Evolutionary conservation across 169 alveolate species (phyloP), one percentile per base, ranked within the genome.

Genomic region (Cryptosporidium sp.): DNA sequence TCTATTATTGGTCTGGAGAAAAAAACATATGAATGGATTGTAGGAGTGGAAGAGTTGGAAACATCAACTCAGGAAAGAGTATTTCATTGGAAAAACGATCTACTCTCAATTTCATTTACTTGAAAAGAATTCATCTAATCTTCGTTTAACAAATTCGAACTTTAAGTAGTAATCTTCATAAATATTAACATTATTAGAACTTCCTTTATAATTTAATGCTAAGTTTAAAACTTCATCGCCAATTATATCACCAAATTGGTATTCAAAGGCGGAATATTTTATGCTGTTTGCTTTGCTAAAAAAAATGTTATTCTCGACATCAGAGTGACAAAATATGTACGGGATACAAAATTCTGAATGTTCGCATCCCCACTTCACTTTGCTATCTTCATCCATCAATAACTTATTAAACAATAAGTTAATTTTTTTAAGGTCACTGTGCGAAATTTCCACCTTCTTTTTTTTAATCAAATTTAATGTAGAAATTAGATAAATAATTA

Each of bases 21-120:
- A 39, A 80, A 80, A 45, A 80, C 75, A 44, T 80, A 45, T 60
- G 80, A 80, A 45, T 80, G 89, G 89, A 65, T 80, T 31, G 65
- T 80, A 37, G 89, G 89, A 44, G 51, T 80, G 21, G 89, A 80
- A 44, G 89, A 80, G 48, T 37, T 42, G 21, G 89, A 80, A n/a
- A 7, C n/a, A 12, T 37, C 31, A 37, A 37, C 75, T 12, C 60
- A 42, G 14, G 51, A 60, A 42, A 80, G 14, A 21, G 48, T 51
- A 61, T 51, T 80, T 80, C 89, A 80, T 48, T 80, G 89, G 89
- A 80, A 80, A 45, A 80, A 67, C 35, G 89, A 80, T 5, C 68
- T 80, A n/a, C 75, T 80, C 42, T 80, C 89, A 16, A 62, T 80
- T 6, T 80, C 89, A n/a, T 80, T 80, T 31, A 62, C 39, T 80